These are phyloP conservation scores for Trichoderma virens DNA, from an alignment of 495 filamentous ascomycete species.

Conservation along the genomic window DNA sequence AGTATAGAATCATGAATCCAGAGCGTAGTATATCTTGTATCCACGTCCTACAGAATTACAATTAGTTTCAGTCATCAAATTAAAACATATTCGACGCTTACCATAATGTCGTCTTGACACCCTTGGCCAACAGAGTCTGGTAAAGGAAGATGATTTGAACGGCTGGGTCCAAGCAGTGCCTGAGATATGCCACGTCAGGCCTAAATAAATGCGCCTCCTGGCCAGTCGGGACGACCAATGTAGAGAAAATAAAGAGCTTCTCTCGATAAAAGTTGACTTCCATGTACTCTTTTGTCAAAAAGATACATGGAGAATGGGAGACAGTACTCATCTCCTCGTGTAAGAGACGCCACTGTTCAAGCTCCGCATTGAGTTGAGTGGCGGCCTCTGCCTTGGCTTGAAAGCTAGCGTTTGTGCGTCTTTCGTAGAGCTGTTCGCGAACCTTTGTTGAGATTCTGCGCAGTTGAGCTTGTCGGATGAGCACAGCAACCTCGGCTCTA, in stretches of 20 bases:
- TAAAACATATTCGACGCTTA: background rate
- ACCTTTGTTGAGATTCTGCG: background rate
- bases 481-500: background rate
- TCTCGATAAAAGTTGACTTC: background rate
- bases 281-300: background rate
- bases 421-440: background rate
- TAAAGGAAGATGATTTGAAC: background rate
- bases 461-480: background rate
- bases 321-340: background rate
- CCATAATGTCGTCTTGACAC: background rate
- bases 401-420: background rate
- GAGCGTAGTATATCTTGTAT: background rate
- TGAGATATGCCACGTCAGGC: background rate
- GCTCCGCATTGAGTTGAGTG: background rate
- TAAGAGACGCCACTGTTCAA: background rate
- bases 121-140: background rate
- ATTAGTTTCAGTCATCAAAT: background rate
- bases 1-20: background rate
- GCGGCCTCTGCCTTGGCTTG: background rate
- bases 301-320: background rate
- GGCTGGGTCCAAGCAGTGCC: background rate
- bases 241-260: slow-evolving; percentile 1
- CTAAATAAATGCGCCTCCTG: background rate
- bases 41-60: background rate
- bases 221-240: background rate